Base-by-base conservation (phyloP, 441 rosid genomes). In the Adansonia rubrostipa region DNA sequence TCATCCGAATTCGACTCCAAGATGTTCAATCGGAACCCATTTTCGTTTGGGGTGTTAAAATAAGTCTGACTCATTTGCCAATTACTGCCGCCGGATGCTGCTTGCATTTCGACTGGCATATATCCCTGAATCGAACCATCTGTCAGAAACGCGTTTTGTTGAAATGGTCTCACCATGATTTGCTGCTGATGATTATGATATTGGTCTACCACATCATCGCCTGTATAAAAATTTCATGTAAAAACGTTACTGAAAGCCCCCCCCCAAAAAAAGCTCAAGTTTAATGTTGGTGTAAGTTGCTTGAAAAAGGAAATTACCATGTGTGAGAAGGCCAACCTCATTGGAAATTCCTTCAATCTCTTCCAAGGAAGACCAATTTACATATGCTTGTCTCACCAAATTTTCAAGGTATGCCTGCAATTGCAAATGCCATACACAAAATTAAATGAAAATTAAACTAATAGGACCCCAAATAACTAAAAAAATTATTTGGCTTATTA, bases 381-480 rank as follows among this genome's bases (percentile, higher is more conserved):
- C 3, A 83, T 90, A 75, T 42, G 98, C 98, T 61, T 85, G 79
- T 80, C 82, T 89, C 17, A 85, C 92, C 88, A 91, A 70, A 40
- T 1, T 80, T 78, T 91, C 89, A 15, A 90, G 61, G 50, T 74
- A 77, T 0, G 15, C 5, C 77, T 74, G 57, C 33, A 45, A 17
- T 60, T 71, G 5, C 36, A 74, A 40, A 45, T 28, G 13, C 24
- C 44, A 28, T 63, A 5, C 53, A 5, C 0, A 56, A 28, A 14
- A 50, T 47, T n/a, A 63, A 45, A 71, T 96, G 91, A 85, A 47
- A 14, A 28, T 58, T 28, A 13, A 3, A 9, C 2, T 1, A 11
- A 63, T 13, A 28, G 6, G 4, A 33, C 9, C 5, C 0, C 13
- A 51, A 44, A 36, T 0, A 22, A 13, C 19, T 11, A 42, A 14